These are phyloP conservation scores for Fagopyrum homotropicum DNA, from an alignment of 148 eudicot genomes.

Conservation along the genomic window DNA sequence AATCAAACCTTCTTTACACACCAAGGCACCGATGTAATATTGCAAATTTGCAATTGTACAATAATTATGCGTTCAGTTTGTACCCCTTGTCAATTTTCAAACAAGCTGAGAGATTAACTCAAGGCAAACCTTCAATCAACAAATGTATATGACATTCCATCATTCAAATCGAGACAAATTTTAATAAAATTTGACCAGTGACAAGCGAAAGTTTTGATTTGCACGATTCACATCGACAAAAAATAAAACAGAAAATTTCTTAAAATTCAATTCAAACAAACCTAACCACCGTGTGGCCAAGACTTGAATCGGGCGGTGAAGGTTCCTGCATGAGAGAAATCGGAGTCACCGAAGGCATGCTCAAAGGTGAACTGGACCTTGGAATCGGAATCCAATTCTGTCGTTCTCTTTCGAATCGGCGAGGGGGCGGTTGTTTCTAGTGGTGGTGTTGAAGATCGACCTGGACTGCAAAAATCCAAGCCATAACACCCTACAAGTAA, in stretches of 20 bases:
- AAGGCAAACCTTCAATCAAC: background rate
- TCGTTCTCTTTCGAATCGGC: constrained; percentile 31
- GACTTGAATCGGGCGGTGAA: constrained; percentile 83
- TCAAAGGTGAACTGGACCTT: constrained; percentile 67
- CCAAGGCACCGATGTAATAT: background rate
- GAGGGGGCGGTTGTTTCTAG: constrained; percentile 2
- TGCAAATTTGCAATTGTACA: background rate
- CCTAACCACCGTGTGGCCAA: constrained; percentile 87
- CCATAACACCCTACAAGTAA: too few relatives aligned
- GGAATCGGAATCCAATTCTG: constrained; percentile 68
- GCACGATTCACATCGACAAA: background rate
- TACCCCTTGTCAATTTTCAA: background rate
- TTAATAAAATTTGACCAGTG: background rate
- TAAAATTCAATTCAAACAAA: constrained; percentile 13
- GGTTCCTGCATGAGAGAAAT: constrained; percentile 64
- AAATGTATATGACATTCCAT: background rate
- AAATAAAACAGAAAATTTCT: background rate
- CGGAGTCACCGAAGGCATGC: constrained; percentile 82
- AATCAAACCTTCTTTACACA: background rate
- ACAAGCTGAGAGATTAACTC: background rate
- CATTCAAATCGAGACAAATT: background rate
- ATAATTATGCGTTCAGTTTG: background rate
- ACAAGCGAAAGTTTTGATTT: background rate
- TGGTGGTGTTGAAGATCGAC: background rate
- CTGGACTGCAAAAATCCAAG: too few relatives aligned